A percentile compares a stretch with the other conserved stretches of the same genome.
Evolutionary conservation across 306 rosid genomes (phyloP).

Genomic region (Geum urbanum): DNA sequence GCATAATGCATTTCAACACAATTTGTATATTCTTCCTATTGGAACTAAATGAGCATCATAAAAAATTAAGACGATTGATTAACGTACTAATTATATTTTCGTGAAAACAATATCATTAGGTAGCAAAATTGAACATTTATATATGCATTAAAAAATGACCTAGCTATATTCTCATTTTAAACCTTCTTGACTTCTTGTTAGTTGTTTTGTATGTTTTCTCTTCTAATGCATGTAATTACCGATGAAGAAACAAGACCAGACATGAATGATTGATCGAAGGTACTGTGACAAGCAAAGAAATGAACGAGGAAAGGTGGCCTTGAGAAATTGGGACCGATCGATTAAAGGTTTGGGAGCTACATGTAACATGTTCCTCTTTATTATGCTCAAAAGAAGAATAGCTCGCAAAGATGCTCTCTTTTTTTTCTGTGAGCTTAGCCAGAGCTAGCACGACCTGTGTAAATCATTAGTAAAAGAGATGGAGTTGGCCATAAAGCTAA

Average conservation of each 20-base stretch:
- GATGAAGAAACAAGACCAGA: not conserved
- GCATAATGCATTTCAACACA: not conserved
- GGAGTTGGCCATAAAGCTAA: not conserved
- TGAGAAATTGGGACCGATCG: not conserved
- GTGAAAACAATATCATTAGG: not conserved
- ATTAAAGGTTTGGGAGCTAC: not conserved
- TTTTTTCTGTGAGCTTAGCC: not conserved
- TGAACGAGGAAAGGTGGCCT: not conserved
- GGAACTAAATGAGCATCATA: not conserved
- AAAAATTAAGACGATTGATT: not conserved
- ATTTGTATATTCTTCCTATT: not conserved
- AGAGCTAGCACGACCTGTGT: not conserved
- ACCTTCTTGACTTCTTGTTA: not conserved
- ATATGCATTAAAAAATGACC: too few relatives aligned
- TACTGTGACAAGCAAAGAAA: not conserved
- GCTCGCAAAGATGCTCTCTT: not conserved
- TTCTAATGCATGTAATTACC: not conserved
- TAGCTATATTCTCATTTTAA: not conserved
- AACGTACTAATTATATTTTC: not conserved
- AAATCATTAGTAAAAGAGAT: not conserved
- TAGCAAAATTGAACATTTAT: not conserved
- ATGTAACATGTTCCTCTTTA: not conserved
- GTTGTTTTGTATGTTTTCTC: not conserved
- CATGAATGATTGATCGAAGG: not conserved
- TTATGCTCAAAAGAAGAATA: not conserved